phyloP scores from a whole-genome alignment of 768 basidiomycete species.

The Boletus insuetus region DNA sequence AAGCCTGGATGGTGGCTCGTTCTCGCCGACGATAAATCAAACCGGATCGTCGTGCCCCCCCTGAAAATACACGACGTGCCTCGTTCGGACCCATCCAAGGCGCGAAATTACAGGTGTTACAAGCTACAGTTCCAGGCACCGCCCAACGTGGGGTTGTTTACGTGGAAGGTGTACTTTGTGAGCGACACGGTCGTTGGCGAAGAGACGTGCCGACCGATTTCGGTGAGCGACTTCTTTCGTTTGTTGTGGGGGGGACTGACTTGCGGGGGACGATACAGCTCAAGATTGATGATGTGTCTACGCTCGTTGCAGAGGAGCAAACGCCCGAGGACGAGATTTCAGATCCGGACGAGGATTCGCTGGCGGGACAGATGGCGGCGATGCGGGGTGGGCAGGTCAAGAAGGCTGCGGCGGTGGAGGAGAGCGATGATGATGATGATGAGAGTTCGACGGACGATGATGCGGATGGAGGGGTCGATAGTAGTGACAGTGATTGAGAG shows the following conservation, averaged over 20 bases:
- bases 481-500: slow-evolving; percentile 27
- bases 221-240: slow-evolving; percentile 46
- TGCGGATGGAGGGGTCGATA: slow-evolving; percentile 23
- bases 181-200: slow-evolving; percentile 90
- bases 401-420: slow-evolving; percentile 43
- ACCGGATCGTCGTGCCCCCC: slow-evolving; percentile 85
- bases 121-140: slow-evolving; percentile 96
- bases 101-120: slow-evolving; percentile 73
- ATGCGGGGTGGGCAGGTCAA: slow-evolving; percentile 91
- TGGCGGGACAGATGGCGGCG: slow-evolving; percentile 97
- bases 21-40: slow-evolving; percentile 82
- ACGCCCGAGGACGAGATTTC: slow-evolving; percentile 90
- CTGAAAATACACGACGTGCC: slow-evolving; percentile 80
- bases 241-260: neutral
- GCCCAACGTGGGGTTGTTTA: slow-evolving; percentile 74
- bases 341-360: slow-evolving; percentile 93
- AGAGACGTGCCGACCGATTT: slow-evolving; percentile 66
- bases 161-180: slow-evolving; percentile 83
- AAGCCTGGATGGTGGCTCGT: slow-evolving; percentile 93
- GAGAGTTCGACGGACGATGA: slow-evolving; percentile 33
- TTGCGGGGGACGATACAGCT: slow-evolving; percentile 48
- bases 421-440: slow-evolving; percentile 15
- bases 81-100: slow-evolving; percentile 43
- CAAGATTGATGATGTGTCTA: slow-evolving; percentile 73
- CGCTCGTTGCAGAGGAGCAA: slow-evolving; percentile 54